Conservation (phyloP, 352 stramenopile species). For the Thalassiosira hispida region DNA sequence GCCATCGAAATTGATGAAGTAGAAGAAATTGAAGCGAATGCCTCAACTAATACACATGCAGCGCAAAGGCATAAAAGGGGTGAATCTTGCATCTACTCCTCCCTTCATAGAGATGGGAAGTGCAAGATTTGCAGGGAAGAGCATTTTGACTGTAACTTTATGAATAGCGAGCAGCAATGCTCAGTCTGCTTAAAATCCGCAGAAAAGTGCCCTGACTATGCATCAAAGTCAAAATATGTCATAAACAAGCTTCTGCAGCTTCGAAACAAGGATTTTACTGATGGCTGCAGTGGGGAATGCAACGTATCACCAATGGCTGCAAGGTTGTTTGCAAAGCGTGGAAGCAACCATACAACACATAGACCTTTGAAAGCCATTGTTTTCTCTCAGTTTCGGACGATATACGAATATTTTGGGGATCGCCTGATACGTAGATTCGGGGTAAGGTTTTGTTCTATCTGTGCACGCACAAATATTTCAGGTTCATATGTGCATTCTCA, state of each 20-base stretch:
- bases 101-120: constrained; percentile 51
- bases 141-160: constrained; percentile 72
- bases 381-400: constrained; percentile 83
- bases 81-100: constrained; percentile 69
- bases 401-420: constrained; percentile 81
- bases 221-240: constrained; percentile 69
- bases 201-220: constrained; percentile 64
- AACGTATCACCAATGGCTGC: constrained; percentile 26
- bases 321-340: constrained; percentile 31
- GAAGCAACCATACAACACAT: constrained; percentile 6
- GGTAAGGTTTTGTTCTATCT: constrained; percentile 19
- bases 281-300: constrained; percentile 34
- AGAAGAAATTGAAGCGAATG: constrained; percentile 13
- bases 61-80: constrained; percentile 37
- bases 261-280: constrained; percentile 20
- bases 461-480: neutral
- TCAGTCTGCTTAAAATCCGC: constrained; percentile 59
- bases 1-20: constrained; percentile 5
- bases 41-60: constrained; percentile 1
- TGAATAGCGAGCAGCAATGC: constrained; percentile 53
- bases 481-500: neutral
- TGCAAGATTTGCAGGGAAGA: constrained; percentile 74
- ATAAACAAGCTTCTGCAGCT: constrained; percentile 53
- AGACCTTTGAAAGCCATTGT: constrained; percentile 82
- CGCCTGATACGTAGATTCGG: constrained; percentile 79